phyloP scores from a whole-genome alignment of 306 rosid genomes.

The Comarum palustre region DNA sequence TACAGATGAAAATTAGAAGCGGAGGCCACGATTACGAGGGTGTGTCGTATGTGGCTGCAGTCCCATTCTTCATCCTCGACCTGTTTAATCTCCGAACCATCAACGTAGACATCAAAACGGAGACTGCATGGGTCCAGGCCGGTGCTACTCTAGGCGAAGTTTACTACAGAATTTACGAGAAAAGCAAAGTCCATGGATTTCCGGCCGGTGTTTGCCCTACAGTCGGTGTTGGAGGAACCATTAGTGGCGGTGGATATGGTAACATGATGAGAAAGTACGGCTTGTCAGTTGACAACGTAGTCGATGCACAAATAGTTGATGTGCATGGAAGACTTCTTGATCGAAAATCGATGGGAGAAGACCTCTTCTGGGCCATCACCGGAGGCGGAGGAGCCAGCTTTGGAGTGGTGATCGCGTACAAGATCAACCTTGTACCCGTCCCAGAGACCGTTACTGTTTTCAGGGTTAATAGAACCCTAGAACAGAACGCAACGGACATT shows the following conservation, averaged over 20 bases:
- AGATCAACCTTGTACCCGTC: slow-evolving; percentile 34
- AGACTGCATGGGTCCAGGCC: slow-evolving; percentile 60
- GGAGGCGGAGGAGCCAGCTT: slow-evolving; percentile 43
- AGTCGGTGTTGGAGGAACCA: slow-evolving; percentile 41
- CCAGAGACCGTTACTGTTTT: slow-evolving; percentile 37
- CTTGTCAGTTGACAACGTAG: slow-evolving; percentile 34
- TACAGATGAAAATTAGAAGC: slow-evolving; percentile 65
- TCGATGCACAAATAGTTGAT: slow-evolving; percentile 33
- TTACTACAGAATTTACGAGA: slow-evolving; percentile 35
- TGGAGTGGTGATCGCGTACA: slow-evolving; percentile 36
- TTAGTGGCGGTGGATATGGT: slow-evolving; percentile 43
- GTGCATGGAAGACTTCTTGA: slow-evolving; percentile 34
- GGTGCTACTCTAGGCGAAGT: slow-evolving; percentile 50
- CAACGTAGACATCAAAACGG: slow-evolving; percentile 34
- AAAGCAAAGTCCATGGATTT: slow-evolving; percentile 39
- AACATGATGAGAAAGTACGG: slow-evolving; percentile 50
- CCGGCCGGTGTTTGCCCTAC: slow-evolving; percentile 44
- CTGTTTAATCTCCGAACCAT: slow-evolving; percentile 55
- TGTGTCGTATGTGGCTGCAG: slow-evolving; percentile 43
- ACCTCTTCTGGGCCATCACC: slow-evolving; percentile 39
- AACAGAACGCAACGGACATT: slow-evolving; percentile 29
- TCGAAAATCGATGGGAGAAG: slow-evolving; percentile 43
- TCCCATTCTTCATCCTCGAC: slow-evolving; percentile 64
- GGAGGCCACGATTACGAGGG: slow-evolving; percentile 78
- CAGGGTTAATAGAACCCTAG: slow-evolving; percentile 8